Evolutionary conservation across 805 yeast species (phyloP).

Genomic region (Pichia insulana): DNA sequence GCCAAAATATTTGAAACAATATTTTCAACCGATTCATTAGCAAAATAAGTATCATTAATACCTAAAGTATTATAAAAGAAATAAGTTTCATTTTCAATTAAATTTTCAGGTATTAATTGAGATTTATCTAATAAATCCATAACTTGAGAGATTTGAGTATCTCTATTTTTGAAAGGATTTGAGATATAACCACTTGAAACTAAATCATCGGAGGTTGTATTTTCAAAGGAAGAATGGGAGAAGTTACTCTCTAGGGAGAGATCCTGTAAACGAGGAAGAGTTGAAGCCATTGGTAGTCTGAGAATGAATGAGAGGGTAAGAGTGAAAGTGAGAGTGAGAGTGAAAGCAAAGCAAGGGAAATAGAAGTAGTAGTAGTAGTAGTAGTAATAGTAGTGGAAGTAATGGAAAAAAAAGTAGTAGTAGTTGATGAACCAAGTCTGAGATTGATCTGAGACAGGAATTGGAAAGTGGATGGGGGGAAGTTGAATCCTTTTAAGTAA

Average conservation of each 20-base stretch:
- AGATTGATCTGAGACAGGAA: too few relatives aligned
- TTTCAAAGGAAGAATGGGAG: slow-evolving; percentile 28
- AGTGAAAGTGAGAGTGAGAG: too few relatives aligned
- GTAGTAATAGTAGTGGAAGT: too few relatives aligned
- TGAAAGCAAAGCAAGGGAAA: too few relatives aligned
- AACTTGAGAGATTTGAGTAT: slow-evolving; percentile 71
- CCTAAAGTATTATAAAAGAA: slow-evolving; percentile 89
- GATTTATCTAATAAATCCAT: slow-evolving; percentile 70
- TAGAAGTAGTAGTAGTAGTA: too few relatives aligned
- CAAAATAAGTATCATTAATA: slow-evolving; percentile 87
- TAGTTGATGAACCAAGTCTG: too few relatives aligned
- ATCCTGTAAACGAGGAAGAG: slow-evolving; percentile 11
- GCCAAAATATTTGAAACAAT: slow-evolving; percentile 82
- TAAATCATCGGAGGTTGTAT: slow-evolving; percentile 25
- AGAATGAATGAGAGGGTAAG: too few relatives aligned
- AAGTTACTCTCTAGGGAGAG: slow-evolving; percentile 30
- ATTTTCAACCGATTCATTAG: slow-evolving; percentile 70
- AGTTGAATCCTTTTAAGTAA: too few relatives aligned
- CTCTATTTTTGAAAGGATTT: slow-evolving; percentile 70
- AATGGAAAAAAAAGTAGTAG: too few relatives aligned
- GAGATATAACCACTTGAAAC: slow-evolving; percentile 55
- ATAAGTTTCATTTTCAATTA: slow-evolving; percentile 76
- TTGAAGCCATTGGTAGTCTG: neutral
- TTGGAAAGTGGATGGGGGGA: too few relatives aligned
- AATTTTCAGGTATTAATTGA: slow-evolving; percentile 82